Conservation (phyloP, 805 yeast genomes). For the Ascoidea tarda region DNA sequence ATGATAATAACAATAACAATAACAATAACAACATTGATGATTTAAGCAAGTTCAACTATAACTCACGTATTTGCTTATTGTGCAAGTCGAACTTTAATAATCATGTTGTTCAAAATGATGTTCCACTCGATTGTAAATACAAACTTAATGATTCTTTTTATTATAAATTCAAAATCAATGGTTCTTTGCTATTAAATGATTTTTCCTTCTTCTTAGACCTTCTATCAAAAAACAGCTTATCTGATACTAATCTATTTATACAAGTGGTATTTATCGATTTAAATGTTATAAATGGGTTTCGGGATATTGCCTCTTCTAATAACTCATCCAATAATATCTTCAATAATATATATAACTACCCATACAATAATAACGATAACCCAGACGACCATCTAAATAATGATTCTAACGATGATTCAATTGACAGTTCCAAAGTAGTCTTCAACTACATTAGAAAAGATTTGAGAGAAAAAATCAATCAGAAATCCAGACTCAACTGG, state of each 20-base stretch:
- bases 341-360: not conserved
- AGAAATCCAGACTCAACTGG: not conserved
- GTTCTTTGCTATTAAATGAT: too few species aligned
- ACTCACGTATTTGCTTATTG: too few species aligned
- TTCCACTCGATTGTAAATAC: not conserved
- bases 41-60: not conserved
- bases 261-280: too few species aligned
- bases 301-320: too few species aligned
- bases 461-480: not conserved
- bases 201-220: too few species aligned
- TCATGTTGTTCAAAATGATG: not conserved
- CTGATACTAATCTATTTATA: too few species aligned
- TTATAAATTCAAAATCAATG: too few species aligned
- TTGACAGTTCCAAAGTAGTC: not conserved
- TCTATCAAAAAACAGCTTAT: too few species aligned
- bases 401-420: not conserved
- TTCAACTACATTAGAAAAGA: not conserved
- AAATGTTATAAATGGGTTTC: too few species aligned
- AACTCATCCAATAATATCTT: too few species aligned
- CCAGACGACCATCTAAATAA: not conserved
- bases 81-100: too few species aligned
- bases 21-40: too few species aligned
- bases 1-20: not conserved
- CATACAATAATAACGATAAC: not conserved
- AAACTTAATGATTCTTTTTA: not conserved